Evolutionary conservation across 495 filamentous ascomycete genomes (phyloP).

Genomic region (Xylaria telfairii): DNA sequence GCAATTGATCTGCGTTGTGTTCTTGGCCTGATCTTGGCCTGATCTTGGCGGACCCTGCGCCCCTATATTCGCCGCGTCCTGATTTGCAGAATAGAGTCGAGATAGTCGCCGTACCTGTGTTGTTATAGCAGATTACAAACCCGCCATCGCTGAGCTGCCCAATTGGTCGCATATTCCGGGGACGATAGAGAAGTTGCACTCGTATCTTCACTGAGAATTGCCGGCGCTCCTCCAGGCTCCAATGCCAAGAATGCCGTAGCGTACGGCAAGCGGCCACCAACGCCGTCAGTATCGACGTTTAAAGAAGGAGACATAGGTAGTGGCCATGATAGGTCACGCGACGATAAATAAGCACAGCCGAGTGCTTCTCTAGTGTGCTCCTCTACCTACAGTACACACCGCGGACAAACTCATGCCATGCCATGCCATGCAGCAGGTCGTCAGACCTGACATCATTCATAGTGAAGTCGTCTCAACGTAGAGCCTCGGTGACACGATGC

Average conservation of each 20-base stretch:
- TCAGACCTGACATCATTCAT: not conserved
- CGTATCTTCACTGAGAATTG: slow-evolving; percentile 15
- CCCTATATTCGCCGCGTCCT: slow-evolving; percentile 7
- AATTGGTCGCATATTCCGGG: slow-evolving; percentile 19
- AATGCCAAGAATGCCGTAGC: slow-evolving; percentile 5
- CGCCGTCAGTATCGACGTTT: not conserved
- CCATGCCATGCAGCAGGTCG: not conserved
- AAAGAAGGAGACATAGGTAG: not conserved
- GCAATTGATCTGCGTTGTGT: slow-evolving; percentile 21
- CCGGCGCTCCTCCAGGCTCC: not conserved
- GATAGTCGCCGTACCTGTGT: slow-evolving; percentile 12
- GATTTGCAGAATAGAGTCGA: slow-evolving; percentile 2
- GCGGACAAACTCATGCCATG: too few relatives aligned
- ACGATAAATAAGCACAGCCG: not conserved
- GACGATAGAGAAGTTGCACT: slow-evolving; percentile 19
- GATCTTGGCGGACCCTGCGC: slow-evolving; percentile 25
- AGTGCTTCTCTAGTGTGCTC: not conserved
- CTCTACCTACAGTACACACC: not conserved
- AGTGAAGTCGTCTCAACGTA: not conserved
- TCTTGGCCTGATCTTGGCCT: slow-evolving; percentile 26
- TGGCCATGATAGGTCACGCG: not conserved
- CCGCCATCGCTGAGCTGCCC: slow-evolving; percentile 18
- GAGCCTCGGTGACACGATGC: not conserved
- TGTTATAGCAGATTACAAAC: not conserved
- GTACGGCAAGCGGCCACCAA: slow-evolving; percentile 3